Evolutionary conservation across 768 basidiomycete genomes (phyloP), one percentile per base, ranked within the genome.

Genomic region (Pleurotus djamor): DNA sequence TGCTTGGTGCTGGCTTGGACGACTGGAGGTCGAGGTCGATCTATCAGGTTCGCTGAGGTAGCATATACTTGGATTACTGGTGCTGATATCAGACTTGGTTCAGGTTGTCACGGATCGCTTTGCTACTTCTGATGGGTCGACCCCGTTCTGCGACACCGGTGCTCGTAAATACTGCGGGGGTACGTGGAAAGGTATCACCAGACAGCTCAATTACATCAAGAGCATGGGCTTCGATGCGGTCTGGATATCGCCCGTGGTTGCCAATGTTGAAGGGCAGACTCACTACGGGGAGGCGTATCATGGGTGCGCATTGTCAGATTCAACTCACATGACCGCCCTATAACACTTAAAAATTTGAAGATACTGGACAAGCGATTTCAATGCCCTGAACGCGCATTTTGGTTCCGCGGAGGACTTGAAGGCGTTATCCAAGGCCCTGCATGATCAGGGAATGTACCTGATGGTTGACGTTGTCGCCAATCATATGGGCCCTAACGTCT

Each of bases 401-500:
- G 92, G 92, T 28, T 84, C 87, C 1, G 74, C 84, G 1, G 82
- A 85, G 58, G 92, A 94, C 67, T 79, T 94, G 52, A 87, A 86
- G 64, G 77, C 78, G 8, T 83, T 94, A 52, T 82, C 83, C 13
- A 68, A 71, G 17, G 91, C 86, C 54, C 66, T 93, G 5, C 92
- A 91, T 70, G 78, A 43, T 77, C 79, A 67, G 82, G 85, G 83
- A 71, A 73, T 73, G 82, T 77, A 66, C 59, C 73, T 92, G 66
- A 91, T 90, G 88, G 79, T 92, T 43, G 89, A 91, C 65, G 73
- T 87, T 16, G 87, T 92, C 59, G 82, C 87, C 49, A 92, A 92
- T 71, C 88, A 92, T 37, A 63, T 63, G 62, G 60, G 49, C 21
- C 63, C 61, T n/a, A 60, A 62, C 50, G 60, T 50, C 28, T 59